These are phyloP conservation scores for Encephalitozoon cuniculi DNA, from an alignment of 371 early-diverging fungal species.

Conservation along the genomic window DNA sequence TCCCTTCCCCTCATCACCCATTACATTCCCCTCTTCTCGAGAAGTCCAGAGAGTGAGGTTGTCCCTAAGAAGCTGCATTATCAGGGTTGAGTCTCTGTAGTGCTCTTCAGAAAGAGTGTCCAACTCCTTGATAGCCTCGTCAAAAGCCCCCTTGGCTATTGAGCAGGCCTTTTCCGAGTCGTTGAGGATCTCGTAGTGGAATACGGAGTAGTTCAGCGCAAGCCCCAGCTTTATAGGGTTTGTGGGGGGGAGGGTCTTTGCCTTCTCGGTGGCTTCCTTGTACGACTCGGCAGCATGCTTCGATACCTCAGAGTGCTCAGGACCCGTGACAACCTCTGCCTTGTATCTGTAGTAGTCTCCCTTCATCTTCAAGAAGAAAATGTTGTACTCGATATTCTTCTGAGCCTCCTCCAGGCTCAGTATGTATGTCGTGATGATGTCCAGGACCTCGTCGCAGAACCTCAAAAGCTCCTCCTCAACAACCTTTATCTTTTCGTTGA, in stretches of 20 bases:
- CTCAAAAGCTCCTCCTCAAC: slow-evolving; percentile 84
- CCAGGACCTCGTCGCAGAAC: slow-evolving; percentile 85
- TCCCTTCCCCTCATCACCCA: slow-evolving; percentile 8
- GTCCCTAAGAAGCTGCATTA: slow-evolving; percentile 98
- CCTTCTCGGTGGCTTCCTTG: slow-evolving; percentile 83
- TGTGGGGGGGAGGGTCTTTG: slow-evolving; percentile 82
- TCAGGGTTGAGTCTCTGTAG: slow-evolving; percentile 98
- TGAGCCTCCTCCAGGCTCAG: slow-evolving; percentile 67
- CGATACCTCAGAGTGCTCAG: slow-evolving; percentile 71
- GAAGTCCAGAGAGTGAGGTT: slow-evolving; percentile 96
- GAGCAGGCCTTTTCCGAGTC: slow-evolving; percentile 93
- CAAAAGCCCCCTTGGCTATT: slow-evolving; percentile 94
- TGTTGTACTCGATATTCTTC: slow-evolving; percentile 79
- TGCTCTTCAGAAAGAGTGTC: slow-evolving; percentile 94
- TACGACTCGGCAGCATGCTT: slow-evolving; percentile 82
- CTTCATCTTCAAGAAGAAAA: slow-evolving; percentile 99
- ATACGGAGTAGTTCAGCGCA: slow-evolving; percentile 98
- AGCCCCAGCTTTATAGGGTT: slow-evolving; percentile 97
- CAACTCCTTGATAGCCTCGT: slow-evolving; percentile 96
- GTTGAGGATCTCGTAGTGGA: slow-evolving; percentile 98
- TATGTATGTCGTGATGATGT: slow-evolving; percentile 75
- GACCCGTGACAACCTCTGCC: slow-evolving; percentile 83
- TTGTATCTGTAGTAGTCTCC: slow-evolving; percentile 98
- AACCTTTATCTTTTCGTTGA: slow-evolving; percentile 76
- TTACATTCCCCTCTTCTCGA: slow-evolving; percentile 30